Evolutionary conservation across 1,284 basidiomycete species (phyloP), one percentile per base, ranked within the genome.

Genomic region (Fistulinella cinereoalba): DNA sequence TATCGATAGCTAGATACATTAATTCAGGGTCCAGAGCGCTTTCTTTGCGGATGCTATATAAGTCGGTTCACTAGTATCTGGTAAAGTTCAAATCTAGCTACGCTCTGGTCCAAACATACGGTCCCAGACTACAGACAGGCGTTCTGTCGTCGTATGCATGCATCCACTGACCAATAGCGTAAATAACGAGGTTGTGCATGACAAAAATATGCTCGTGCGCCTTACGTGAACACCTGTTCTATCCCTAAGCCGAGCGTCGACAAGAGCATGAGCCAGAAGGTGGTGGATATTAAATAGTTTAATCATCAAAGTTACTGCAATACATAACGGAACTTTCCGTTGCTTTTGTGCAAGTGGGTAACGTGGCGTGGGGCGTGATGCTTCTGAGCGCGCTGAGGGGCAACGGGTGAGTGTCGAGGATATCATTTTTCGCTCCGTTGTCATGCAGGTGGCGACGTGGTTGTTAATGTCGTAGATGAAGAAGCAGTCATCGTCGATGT

Each of bases 261-360:
- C 37, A 37, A 43, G 38, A 46, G 24, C 46, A 31, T 47, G 44
- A 38, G 44, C 47, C 37, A 43, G 44, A 44, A 49, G 40, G 43
- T 51, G 34, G 38, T 46, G 46, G 43, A 64, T 54, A 61, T 61
- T 55, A 66, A 50, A 61, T 61, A 63, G 42, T 29, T 62, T 54
- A 59, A 47, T 48, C 31, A 45, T 40, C 33, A 47, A 47, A 28
- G 46, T 49, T 51, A 61, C 41, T 46, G 53, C 46, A 52, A 65
- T 66, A 65, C 51, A 61, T 66, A 64, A 41, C 37, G 39, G 47
- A 21, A 33, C 34, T 49, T 66, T 63, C 55, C 50, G 41, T 24
- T 45, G 32, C 25, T 51, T 48, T 50, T 40, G 47, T 44, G 33
- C 24, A 46, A 19, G 36, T 38, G 33, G 46, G 38, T 46, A 41